Evolutionary conservation across 345 rosid species (phyloP), one percentile per base, ranked within the genome.

Genomic region (Gossypium bickii): DNA sequence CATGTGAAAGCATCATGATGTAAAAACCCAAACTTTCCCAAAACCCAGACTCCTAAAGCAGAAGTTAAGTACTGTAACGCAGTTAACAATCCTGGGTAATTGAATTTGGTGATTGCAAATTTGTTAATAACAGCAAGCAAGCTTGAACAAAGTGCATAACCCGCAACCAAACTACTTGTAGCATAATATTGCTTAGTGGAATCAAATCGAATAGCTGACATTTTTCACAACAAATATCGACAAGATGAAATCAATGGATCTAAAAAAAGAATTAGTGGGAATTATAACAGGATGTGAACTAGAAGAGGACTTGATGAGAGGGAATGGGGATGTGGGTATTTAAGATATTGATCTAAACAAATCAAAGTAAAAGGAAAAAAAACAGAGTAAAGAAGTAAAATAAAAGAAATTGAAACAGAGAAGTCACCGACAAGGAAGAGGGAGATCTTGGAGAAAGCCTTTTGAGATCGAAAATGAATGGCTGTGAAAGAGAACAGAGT

Each of bases 121-220:
- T 94, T 94, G 88, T 94, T 94, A 76, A 94, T 94, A 70, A 94
- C 97, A 22, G 99, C 97, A 70, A 95, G 98, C 85, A 95, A 83
- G 79, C 99, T 95, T n/a, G 99, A 95, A 80, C 97, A 93, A 13
- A 95, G 89, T 12, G 99, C 95, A 81, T 95, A 95, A 20, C 99
- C 98, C 70, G 88, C 60, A 15, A 95, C 93, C 73, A 95, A 92
- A 70, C 93, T 85, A 81, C 87, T 92, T 12, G 98, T 93, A 52
- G 99, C 80, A 77, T 82, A 90, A 76, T 80, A 72, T 27, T 79
- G 87, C 29, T 80, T 86, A 24, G 34, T 56, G 7, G 88, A 66
- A 75, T 88, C 92, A 66, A 87, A 59, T 66, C 82, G 83, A 45
- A 85, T 76, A 9, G 83, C 68, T 43, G 87, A 78, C 88, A 85